Base-by-base conservation (phyloP, 106 monocot species). In the Dendrobium nobile region DNA sequence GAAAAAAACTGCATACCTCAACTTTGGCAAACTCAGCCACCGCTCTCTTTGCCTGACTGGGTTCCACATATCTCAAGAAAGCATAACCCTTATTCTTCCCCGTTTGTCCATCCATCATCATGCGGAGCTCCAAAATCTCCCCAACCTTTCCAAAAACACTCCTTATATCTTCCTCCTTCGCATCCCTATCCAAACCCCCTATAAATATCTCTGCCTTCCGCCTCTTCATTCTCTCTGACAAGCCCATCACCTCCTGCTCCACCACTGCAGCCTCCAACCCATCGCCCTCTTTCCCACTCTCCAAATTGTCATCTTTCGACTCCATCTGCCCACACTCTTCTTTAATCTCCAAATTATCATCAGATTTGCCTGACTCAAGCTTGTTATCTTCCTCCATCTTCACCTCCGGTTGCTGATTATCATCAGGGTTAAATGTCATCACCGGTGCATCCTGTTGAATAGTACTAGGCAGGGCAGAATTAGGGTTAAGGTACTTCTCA, bases 81-180 rank as follows among this genome's bases (percentile, higher is more conserved):
- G 88, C 88, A 86, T 86, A 96, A 7, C 96, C 96, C 77, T 96
- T 96, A 73, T 92, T 96, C 87, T 90, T 96, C 51, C 88, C 87
- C 5, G 87, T 88, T 78, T 83, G 67, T 15, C 47, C 78, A 77
- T 94, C 92, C 84, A 92, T 92, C 79, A 93, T 86, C 92, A 96
- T 83, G 41, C 93, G 78, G 7, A 96, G 82, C 80, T 94, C 93
- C 67, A 94, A 81, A 81, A 94, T 90, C 82, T 94, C 90, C 28
- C 96, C 96, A 0, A 72, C 86, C 65, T 83, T 81, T 70, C 58
- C 90, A 81, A 94, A 94, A 51, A 92, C 94, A 78, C 75, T 82
- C 85, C 87, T 92, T 78, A 92, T 81, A 79, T 96, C 96, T 19
- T 92, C 93, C 77, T 96, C 96, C 75, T 82, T 92, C 0, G 88